Evolutionary conservation across 495 filamentous ascomycete genomes (phyloP).

Genomic region (Pyrenopolyporus hunteri): DNA sequence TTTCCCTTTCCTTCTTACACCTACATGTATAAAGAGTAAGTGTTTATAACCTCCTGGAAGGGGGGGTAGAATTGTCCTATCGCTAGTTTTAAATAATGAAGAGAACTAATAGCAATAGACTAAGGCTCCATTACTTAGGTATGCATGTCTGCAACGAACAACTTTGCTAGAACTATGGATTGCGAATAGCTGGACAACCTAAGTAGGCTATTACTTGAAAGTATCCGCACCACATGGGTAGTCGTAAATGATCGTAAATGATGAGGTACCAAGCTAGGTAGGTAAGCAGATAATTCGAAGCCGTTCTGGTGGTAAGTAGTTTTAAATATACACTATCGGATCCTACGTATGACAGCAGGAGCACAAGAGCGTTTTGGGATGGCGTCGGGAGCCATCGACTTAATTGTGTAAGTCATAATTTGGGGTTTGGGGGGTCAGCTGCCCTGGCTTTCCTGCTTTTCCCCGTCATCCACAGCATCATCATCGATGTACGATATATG

Average conservation of each 20-base stretch:
- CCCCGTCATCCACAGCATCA: too few species aligned
- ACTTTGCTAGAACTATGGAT: background rate
- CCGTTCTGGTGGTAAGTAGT: background rate
- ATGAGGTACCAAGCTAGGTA: background rate
- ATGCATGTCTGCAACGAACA: background rate
- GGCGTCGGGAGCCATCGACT: background rate
- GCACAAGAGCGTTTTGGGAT: background rate
- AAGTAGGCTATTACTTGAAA: background rate
- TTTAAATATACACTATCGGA: background rate
- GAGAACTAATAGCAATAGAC: background rate
- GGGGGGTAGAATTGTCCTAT: background rate
- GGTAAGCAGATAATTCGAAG: background rate
- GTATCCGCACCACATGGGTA: background rate
- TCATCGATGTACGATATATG: too few species aligned
- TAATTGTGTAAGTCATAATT: slow-evolving; percentile 6
- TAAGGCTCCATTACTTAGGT: background rate
- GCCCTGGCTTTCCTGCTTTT: background rate
- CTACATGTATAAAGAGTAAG: background rate
- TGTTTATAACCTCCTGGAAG: too few species aligned
- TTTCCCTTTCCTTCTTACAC: too few species aligned
- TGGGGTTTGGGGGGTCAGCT: slow-evolving; percentile 2
- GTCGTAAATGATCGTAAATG: background rate
- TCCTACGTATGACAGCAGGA: background rate
- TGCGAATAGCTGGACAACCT: too few species aligned
- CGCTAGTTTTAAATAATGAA: background rate